Evolutionary conservation across 768 basidiomycete species (phyloP).

Genomic region (Infundibulicybe gibba): DNA sequence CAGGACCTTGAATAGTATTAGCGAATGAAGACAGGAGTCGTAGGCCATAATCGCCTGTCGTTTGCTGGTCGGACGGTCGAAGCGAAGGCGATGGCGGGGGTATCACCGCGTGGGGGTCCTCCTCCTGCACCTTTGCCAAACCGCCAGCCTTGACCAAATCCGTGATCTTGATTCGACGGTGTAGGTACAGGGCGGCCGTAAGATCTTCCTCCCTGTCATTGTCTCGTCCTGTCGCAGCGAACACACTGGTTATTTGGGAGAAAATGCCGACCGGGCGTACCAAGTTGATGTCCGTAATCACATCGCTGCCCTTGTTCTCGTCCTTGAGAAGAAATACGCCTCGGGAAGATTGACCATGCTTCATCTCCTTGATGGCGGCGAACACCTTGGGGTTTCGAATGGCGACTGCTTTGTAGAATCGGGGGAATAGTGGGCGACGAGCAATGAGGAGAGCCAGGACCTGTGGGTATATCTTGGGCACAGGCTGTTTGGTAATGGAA

Average conservation of each 20-base stretch:
- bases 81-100: conserved; percentile 41
- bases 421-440: conserved; percentile 90
- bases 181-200: conserved; percentile 94
- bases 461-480: conserved; percentile 90
- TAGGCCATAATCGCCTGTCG: conserved; percentile 3
- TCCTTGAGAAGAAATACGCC: conserved; percentile 97
- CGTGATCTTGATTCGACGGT: conserved; percentile 84
- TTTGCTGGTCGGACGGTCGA: conserved; percentile 16
- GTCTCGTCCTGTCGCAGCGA: conserved; percentile 51
- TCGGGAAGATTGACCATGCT: conserved; percentile 93
- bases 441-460: conserved; percentile 96
- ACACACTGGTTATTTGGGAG: conserved; percentile 94
- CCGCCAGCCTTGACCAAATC: conserved; percentile 75
- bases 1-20: conserved; percentile 36
- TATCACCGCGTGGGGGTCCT: conserved; percentile 41
- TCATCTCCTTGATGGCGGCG: conserved; percentile 93
- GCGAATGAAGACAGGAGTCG: not conserved
- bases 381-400: conserved; percentile 89
- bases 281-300: conserved; percentile 83
- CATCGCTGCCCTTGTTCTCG: conserved; percentile 86
- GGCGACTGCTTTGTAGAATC: conserved; percentile 99
- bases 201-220: conserved; percentile 82
- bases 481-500: conserved; percentile 79
- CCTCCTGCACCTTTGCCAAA: conserved; percentile 31
- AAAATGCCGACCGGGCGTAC: conserved; percentile 95